These are phyloP conservation scores for Dictyostelium discoideum DNA, from an alignment of 78 protist species.

Conservation along the genomic window DNA sequence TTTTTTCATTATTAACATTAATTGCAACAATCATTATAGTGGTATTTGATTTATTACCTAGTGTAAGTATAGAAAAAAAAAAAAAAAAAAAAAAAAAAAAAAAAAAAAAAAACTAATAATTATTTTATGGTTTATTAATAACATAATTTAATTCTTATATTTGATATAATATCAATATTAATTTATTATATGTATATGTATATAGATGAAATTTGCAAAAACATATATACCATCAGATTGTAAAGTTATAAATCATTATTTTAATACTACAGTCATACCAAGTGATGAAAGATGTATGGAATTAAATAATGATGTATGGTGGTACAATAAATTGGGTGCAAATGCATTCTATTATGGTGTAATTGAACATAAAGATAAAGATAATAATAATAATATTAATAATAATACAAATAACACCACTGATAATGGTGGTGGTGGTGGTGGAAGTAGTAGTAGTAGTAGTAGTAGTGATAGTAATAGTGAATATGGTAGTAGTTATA, in stretches of 20 bases:
- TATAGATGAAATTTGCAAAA: conserved; percentile 30
- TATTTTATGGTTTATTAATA: not conserved
- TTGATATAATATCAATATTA: too few species aligned
- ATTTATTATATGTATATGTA: too few species aligned
- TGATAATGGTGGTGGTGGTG: not conserved
- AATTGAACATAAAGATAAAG: not conserved
- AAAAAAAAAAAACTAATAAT: too few species aligned
- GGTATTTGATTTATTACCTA: conserved; percentile 25
- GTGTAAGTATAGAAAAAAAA: conserved; percentile 15
- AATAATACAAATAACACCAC: not conserved
- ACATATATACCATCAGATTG: conserved; percentile 24
- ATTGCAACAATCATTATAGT: not conserved
- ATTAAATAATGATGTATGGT: conserved; percentile 35
- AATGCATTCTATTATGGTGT: conserved; percentile 37
- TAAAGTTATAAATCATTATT: conserved; percentile 5
- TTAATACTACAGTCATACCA: not conserved
- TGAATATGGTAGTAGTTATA: conserved; percentile 1
- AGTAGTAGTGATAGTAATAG: not conserved
- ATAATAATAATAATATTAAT: not conserved
- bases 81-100: too few species aligned
- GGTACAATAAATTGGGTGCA: conserved; percentile 37
- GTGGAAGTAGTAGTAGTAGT: not conserved
- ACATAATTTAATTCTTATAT: too few species aligned
- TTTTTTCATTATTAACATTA: not conserved
- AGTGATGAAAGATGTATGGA: not conserved